Evolutionary conservation across 192 early-diverging fungal species (phyloP).

Genomic region (Thoreauomyces humboldtii): DNA sequence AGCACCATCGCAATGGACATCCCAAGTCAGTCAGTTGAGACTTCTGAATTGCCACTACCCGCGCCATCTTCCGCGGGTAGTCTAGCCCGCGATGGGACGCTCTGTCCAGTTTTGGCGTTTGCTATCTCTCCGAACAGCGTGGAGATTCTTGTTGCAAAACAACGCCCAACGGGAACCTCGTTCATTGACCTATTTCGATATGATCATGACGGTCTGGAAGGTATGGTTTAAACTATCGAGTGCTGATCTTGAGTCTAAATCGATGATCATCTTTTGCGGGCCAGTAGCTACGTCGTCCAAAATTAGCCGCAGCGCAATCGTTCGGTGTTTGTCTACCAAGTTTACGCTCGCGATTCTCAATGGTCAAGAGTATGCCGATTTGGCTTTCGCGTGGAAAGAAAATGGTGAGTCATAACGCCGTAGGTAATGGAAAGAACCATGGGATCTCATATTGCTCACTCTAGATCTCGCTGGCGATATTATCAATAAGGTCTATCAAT

Average conservation of each 20-base stretch:
- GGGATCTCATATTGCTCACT: too few relatives aligned
- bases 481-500: too few relatives aligned
- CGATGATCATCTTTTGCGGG: too few relatives aligned
- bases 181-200: neutral
- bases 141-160: constrained; percentile 13
- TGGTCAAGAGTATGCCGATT: constrained; percentile 1
- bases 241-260: too few relatives aligned
- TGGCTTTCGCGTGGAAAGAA: constrained; percentile 1
- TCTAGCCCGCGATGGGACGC: too few relatives aligned
- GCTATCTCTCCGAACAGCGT: constrained; percentile 23
- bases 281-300: neutral
- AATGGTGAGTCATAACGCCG: too few relatives aligned
- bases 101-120: neutral
- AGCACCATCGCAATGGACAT: too few relatives aligned
- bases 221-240: neutral
- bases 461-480: too few relatives aligned
- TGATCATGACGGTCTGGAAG: neutral
- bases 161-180: neutral
- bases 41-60: too few relatives aligned
- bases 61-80: too few relatives aligned
- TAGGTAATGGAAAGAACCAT: too few relatives aligned
- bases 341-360: constrained; percentile 5
- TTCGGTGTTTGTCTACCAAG: neutral
- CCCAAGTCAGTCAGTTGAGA: too few relatives aligned
- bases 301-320: neutral